Evolutionary conservation across 768 basidiomycete genomes (phyloP).

Genomic region (Calocera cornea): DNA sequence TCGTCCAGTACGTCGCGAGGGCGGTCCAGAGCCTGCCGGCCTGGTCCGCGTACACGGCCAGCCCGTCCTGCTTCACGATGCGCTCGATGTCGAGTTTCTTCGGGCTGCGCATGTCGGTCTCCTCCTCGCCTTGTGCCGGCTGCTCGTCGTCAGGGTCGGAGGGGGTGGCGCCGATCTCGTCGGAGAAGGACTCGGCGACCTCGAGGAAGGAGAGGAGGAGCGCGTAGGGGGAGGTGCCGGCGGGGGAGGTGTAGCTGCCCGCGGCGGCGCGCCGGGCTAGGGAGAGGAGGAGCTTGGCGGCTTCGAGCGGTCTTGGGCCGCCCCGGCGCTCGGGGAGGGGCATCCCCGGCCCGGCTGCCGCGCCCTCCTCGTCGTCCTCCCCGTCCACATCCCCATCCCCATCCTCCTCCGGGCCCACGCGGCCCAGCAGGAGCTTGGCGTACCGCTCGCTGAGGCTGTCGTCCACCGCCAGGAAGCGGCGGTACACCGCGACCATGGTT

Average conservation of each 20-base stretch:
- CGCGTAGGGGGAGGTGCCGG: constrained; percentile 92
- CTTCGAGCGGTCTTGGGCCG: constrained; percentile 69
- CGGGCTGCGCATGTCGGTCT: constrained; percentile 24
- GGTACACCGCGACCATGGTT: constrained; percentile 70
- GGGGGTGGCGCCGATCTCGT: constrained; percentile 66
- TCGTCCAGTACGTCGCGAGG: constrained; percentile 95
- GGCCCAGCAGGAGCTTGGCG: constrained; percentile 44
- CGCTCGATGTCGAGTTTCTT: constrained; percentile 72
- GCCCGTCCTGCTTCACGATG: constrained; percentile 74
- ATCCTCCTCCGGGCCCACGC: not conserved
- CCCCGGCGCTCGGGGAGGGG: constrained; percentile 27
- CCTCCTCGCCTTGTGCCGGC: constrained; percentile 27
- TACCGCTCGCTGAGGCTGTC: constrained; percentile 71
- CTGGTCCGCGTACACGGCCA: constrained; percentile 87
- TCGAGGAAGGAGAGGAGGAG: constrained; percentile 86
- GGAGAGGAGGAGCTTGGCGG: constrained; percentile 76
- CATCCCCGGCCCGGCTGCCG: constrained; percentile 8
- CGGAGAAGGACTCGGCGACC: constrained; percentile 76
- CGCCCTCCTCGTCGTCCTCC: not conserved
- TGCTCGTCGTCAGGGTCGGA: constrained; percentile 79
- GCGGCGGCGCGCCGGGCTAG: constrained; percentile 71
- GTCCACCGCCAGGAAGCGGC: constrained; percentile 76
- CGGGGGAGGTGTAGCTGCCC: constrained; percentile 73
- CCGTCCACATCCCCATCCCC: not conserved
- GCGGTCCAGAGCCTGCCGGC: constrained; percentile 94